phyloP scores from a whole-genome alignment of 2,329 filamentous ascomycete species.

The Microsporum ferrugineum region DNA sequence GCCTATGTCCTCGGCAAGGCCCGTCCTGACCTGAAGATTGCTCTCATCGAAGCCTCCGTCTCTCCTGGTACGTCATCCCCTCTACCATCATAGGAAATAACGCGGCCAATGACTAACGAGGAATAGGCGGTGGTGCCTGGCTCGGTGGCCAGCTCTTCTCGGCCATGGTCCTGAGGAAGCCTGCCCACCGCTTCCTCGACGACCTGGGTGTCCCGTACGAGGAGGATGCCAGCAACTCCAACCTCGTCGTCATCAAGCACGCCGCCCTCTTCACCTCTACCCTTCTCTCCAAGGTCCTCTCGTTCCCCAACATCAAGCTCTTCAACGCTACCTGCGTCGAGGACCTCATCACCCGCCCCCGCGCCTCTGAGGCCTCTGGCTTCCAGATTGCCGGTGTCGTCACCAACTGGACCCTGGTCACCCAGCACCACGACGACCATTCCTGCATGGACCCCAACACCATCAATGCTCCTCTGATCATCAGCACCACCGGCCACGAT shows the following conservation, averaged over 20 bases:
- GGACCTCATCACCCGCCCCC: slow-evolving; percentile 73
- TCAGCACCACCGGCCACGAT: slow-evolving; percentile 85
- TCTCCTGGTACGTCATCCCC: slow-evolving; percentile 47
- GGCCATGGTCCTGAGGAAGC: slow-evolving; percentile 91
- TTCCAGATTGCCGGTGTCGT: slow-evolving; percentile 78
- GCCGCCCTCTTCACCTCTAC: slow-evolving; percentile 86
- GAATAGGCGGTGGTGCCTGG: slow-evolving; percentile 70
- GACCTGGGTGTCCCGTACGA: slow-evolving; percentile 78
- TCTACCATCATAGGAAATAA: neutral
- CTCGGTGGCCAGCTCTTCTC: slow-evolving; percentile 88
- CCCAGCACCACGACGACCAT: slow-evolving; percentile 78
- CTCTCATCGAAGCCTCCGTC: slow-evolving; percentile 78
- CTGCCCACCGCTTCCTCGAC: slow-evolving; percentile 70
- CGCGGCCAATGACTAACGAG: neutral
- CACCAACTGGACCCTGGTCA: slow-evolving; percentile 89
- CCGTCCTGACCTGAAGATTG: slow-evolving; percentile 82
- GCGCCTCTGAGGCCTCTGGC: slow-evolving; percentile 37
- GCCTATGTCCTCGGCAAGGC: slow-evolving; percentile 75
- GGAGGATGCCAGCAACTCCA: slow-evolving; percentile 74
- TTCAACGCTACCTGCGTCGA: slow-evolving; percentile 93
- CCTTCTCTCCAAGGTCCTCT: slow-evolving; percentile 67
- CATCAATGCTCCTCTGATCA: slow-evolving; percentile 80
- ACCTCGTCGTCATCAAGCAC: slow-evolving; percentile 88
- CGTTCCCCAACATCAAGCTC: slow-evolving; percentile 84
- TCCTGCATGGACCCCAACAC: slow-evolving; percentile 97